Percentiles rank a stretch among this genome's conserved stretches.
Evolutionary conservation across 139 green algal species (phyloP).

Genomic region (Coelastrella sp.): DNA sequence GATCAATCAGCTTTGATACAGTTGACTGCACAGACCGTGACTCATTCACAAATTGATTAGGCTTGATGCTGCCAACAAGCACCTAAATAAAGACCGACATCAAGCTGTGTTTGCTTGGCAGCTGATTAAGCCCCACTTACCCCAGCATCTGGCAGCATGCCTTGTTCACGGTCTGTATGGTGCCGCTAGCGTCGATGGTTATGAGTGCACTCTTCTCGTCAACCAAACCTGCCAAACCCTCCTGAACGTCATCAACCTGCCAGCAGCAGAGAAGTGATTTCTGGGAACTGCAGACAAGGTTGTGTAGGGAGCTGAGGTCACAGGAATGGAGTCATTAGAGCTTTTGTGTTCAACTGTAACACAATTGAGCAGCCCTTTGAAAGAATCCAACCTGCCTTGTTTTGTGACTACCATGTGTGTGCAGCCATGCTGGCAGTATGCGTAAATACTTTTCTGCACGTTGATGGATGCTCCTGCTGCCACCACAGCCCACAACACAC

Average conservation of each 20-base stretch:
- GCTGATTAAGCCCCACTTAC: background rate
- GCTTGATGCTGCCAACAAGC: background rate
- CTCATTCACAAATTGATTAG: background rate
- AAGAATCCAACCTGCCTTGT: no score
- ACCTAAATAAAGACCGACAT: background rate
- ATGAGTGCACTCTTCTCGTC: slow-evolving; percentile 54
- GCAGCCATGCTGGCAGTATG: no score
- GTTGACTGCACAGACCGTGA: background rate
- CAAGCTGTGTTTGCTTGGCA: no score
- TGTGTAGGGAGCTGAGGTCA: no score
- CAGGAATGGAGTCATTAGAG: no score
- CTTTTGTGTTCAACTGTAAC: no score
- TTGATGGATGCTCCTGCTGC: background rate
- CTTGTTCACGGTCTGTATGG: slow-evolving; percentile 54
- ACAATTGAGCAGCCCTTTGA: background rate
- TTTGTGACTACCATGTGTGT: no score
- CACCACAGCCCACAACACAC: background rate
- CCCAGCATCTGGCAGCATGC: slow-evolving; percentile 22
- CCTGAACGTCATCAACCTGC: background rate
- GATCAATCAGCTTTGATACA: background rate
- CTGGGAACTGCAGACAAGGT: no score
- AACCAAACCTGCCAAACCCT: background rate
- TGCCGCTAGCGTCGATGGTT: slow-evolving; percentile 60
- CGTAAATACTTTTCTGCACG: background rate
- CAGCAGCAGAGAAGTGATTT: background rate